These are phyloP conservation scores for Paspalum vaginatum DNA, from an alignment of 176 grass and related monocot species.

Conservation along the genomic window DNA sequence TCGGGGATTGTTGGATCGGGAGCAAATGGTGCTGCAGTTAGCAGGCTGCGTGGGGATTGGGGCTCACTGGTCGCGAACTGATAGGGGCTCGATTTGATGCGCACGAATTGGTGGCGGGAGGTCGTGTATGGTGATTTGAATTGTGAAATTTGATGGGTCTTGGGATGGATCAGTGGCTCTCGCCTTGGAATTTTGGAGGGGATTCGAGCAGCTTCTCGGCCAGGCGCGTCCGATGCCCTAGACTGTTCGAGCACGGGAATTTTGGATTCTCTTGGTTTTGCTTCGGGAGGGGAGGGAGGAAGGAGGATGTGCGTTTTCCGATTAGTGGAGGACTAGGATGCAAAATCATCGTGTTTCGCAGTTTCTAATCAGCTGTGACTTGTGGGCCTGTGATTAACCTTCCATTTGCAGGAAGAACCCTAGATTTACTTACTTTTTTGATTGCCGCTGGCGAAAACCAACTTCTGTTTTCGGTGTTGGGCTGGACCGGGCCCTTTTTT, in stretches of 20 bases:
- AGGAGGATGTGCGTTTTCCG: background rate
- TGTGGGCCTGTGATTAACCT: background rate
- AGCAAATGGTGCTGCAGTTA: background rate
- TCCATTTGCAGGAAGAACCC: background rate
- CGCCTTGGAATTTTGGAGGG: slow-evolving; percentile 38
- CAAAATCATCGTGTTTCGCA: background rate
- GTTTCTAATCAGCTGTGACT: background rate
- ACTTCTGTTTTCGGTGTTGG: no score
- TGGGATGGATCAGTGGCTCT: slow-evolving; percentile 29
- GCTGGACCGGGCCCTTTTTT: no score
- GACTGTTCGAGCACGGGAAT: slow-evolving; percentile 14
- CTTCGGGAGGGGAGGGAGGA: background rate
- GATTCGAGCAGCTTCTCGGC: slow-evolving; percentile 45
- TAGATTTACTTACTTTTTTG: no score
- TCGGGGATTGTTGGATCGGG: slow-evolving; percentile 17
- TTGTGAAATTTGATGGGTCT: slow-evolving; percentile 15
- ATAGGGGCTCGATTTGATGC: background rate
- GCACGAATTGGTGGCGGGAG: slow-evolving; percentile 15
- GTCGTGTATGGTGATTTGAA: slow-evolving; percentile 16
- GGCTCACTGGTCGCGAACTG: background rate
- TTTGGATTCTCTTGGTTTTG: background rate
- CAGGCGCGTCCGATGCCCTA: slow-evolving; percentile 35
- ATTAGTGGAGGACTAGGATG: background rate
- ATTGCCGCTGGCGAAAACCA: no score
- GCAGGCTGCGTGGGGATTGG: background rate